Conservation (phyloP, 2,329 filamentous ascomycete genomes). For the Sporothrix euskadiensis region DNA sequence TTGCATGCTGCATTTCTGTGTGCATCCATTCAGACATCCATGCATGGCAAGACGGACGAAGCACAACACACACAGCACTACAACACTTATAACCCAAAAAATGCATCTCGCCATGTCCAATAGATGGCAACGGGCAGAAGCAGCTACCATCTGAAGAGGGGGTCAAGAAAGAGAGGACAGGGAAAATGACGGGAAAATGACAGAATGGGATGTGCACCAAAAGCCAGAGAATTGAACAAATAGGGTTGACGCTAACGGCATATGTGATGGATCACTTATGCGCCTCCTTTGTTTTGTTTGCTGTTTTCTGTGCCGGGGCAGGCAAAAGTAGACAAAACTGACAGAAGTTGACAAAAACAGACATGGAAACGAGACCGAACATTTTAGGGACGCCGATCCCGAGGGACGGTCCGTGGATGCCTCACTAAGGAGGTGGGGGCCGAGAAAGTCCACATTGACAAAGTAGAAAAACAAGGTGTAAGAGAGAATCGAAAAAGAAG, state of each 20-base stretch:
- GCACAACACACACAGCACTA: neutral
- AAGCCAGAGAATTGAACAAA: neutral
- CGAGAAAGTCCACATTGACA: neutral
- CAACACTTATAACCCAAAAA: neutral
- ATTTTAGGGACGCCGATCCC: neutral
- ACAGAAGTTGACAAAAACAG: neutral
- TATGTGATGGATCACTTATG: conserved; percentile 3
- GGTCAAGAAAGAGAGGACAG: neutral
- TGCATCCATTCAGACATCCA: neutral
- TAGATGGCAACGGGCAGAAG: neutral
- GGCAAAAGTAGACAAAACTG: neutral
- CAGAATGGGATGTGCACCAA: neutral
- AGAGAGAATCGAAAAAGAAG: neutral
- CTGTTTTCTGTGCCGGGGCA: neutral
- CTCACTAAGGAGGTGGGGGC: neutral
- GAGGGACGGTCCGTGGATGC: conserved; percentile 13
- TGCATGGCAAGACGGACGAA: neutral
- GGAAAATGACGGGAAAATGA: neutral
- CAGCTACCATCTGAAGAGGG: conserved; percentile 16
- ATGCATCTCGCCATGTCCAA: neutral
- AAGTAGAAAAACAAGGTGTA: neutral
- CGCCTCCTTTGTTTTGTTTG: neutral
- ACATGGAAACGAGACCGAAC: neutral
- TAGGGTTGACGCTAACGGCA: neutral
- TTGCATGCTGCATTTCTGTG: neutral